Percentiles rank a stretch among this genome's conserved stretches.
phyloP scores from a whole-genome alignment of 805 yeast genomes.

The Yarrowia sp. region DNA sequence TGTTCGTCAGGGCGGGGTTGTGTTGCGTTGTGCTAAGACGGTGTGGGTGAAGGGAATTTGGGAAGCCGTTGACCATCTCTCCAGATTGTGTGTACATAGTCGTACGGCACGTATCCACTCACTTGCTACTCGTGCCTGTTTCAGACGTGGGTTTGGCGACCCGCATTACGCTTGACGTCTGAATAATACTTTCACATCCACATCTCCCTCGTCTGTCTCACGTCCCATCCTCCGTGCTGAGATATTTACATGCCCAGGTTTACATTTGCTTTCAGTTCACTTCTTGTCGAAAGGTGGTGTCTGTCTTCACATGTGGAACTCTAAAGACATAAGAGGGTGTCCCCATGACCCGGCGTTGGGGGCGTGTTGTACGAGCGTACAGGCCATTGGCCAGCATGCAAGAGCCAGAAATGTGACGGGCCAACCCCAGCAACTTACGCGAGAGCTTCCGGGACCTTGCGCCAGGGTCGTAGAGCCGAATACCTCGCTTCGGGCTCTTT shows the following conservation, averaged over 20 bases:
- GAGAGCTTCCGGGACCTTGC: background rate
- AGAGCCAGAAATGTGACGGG: background rate
- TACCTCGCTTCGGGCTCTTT: no score
- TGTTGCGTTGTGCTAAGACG: background rate
- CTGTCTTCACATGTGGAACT: constrained; percentile 12
- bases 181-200: no score
- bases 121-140: no score
- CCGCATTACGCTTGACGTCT: no score
- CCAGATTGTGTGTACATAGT: background rate
- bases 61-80: no score
- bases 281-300: constrained; percentile 1
- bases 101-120: no score
- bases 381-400: background rate
- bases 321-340: constrained; percentile 13
- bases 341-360: constrained; percentile 30
- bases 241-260: constrained; percentile 3
- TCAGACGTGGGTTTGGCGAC: no score
- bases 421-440: background rate
- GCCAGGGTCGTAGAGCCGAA: constrained; percentile 11
- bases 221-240: background rate
- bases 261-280: constrained; percentile 18
- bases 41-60: no score
- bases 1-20: constrained; percentile 24
- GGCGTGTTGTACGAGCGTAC: background rate
- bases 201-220: constrained; percentile 1